A percentile compares a stretch with the other conserved stretches of the same genome.
Conservation (phyloP, 106 monocot genomes). For the Phalaenopsis aphrodite region DNA sequence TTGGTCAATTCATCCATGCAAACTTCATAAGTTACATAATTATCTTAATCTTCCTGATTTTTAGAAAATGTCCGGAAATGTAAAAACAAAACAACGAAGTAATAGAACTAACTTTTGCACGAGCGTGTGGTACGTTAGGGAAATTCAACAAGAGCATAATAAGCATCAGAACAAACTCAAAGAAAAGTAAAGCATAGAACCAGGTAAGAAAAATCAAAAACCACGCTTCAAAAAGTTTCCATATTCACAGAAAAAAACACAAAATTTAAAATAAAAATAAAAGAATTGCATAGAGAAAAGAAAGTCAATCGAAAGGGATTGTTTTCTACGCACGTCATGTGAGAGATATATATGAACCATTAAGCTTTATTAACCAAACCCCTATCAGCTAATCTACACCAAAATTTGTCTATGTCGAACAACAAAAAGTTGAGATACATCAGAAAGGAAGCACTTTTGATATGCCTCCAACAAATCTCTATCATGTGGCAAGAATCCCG, state of each 20-base stretch:
- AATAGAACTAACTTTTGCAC: neutral
- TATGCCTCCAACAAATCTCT: too few relatives aligned
- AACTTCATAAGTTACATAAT: too few relatives aligned
- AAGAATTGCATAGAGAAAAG: neutral
- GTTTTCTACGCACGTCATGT: neutral
- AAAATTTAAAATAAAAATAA: neutral
- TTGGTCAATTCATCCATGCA: too few relatives aligned
- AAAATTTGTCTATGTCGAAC: neutral
- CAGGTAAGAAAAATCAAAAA: neutral
- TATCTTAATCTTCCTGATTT: neutral
- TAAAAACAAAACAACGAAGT: too few relatives aligned
- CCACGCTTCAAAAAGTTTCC: neutral
- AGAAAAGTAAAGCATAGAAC: neutral
- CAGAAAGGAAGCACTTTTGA: neutral
- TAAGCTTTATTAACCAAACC: neutral
- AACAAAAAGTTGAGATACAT: neutral
- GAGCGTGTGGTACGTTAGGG: neutral
- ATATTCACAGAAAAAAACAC: neutral
- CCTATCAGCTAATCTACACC: neutral
- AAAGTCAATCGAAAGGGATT: neutral
- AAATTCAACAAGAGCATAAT: neutral
- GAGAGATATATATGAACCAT: neutral
- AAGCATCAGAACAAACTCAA: neutral
- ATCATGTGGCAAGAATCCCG: too few relatives aligned
- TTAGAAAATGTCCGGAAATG: neutral